A percentile compares a stretch with the other conserved stretches of the same genome.
phyloP scores from a whole-genome alignment of 352 stramenopile species.

The Phytopythium mirpurense region DNA sequence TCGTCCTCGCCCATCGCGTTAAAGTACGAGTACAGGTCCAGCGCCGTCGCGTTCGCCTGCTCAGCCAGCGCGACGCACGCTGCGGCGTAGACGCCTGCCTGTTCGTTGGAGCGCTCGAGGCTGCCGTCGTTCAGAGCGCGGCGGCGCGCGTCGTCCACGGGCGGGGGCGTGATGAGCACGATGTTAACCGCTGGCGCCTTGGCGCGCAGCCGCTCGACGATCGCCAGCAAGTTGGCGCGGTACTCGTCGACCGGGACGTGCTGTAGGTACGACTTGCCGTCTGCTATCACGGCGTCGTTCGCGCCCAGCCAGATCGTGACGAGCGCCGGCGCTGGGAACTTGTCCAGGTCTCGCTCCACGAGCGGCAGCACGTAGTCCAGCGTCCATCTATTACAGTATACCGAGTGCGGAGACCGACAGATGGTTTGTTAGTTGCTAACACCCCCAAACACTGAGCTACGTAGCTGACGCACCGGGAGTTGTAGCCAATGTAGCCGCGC shows the following conservation, averaged over 20 bases:
- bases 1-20: constrained; percentile 23
- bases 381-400: constrained; percentile 24
- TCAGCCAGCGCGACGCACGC: constrained; percentile 26
- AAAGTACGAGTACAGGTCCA: constrained; percentile 43
- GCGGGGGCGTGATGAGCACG: constrained; percentile 40
- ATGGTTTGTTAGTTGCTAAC: too few species aligned
- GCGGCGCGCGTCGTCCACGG: constrained; percentile 29
- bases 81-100: constrained; percentile 27
- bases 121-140: constrained; percentile 9
- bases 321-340: constrained; percentile 18
- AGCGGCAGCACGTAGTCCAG: constrained; percentile 32
- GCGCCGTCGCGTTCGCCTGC: constrained; percentile 14
- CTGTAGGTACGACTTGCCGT: constrained; percentile 22
- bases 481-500: constrained; percentile 35
- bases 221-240: constrained; percentile 26
- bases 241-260: constrained; percentile 45
- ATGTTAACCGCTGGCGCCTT: constrained; percentile 18
- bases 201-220: constrained; percentile 16
- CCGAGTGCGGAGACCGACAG: neutral
- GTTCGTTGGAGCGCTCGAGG: constrained; percentile 33
- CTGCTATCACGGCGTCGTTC: constrained; percentile 44
- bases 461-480: constrained; percentile 15
- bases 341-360: constrained; percentile 28
- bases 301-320: constrained; percentile 55
- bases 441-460: neutral